These are phyloP conservation scores for Talaromyces islandicus DNA, from an alignment of 2,329 filamentous ascomycete genomes.

Conservation along the genomic window DNA sequence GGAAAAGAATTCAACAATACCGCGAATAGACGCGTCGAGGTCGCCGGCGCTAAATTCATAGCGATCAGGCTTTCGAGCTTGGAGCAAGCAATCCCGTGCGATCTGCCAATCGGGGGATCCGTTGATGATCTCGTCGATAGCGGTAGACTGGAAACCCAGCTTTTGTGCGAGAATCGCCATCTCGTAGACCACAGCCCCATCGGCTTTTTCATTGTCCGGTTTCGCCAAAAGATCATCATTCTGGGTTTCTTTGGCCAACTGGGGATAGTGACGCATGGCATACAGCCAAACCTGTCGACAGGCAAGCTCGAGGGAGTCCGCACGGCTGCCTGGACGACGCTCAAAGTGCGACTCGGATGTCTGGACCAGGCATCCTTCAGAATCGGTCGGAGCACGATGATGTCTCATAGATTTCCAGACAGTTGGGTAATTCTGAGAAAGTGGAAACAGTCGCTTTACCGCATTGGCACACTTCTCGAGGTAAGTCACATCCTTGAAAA, in stretches of 20 bases:
- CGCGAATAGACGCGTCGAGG: background rate
- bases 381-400: background rate
- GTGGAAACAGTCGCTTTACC: background rate
- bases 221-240: background rate
- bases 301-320: conserved; percentile 8
- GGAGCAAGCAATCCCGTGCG: background rate
- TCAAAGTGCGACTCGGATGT: background rate
- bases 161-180: background rate
- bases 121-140: background rate
- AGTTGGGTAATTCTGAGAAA: background rate
- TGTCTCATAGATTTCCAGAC: background rate
- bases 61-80: background rate
- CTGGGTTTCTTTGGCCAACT: background rate
- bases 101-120: background rate
- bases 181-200: background rate
- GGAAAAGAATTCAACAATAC: background rate
- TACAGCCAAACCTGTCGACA: conserved; percentile 26
- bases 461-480: background rate
- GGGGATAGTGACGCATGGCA: conserved; percentile 23
- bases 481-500: background rate
- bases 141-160: background rate
- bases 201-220: background rate
- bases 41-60: background rate
- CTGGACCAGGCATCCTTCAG: background rate
- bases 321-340: background rate